phyloP scores from a whole-genome alignment of 768 basidiomycete species.

The Russula compacta region DNA sequence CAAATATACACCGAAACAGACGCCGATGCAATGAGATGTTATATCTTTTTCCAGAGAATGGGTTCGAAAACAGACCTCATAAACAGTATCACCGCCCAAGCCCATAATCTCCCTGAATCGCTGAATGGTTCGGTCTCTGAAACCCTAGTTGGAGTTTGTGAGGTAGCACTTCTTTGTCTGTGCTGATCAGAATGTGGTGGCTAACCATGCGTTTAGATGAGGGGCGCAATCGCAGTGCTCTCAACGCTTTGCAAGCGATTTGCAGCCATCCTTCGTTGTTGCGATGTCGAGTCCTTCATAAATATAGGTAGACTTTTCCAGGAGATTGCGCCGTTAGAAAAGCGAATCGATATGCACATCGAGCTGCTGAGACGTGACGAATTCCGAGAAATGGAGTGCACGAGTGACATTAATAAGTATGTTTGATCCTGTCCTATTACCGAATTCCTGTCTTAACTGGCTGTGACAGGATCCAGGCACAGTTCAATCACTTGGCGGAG shows the following conservation, averaged over 20 bases:
- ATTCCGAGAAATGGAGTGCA: conserved; percentile 91
- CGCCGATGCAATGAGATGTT: conserved; percentile 78
- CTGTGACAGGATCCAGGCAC: conserved; percentile 66
- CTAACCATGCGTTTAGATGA: conserved; percentile 45
- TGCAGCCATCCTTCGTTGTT: conserved; percentile 69
- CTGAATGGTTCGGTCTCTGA: conserved; percentile 79
- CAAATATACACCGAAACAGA: conserved; percentile 86
- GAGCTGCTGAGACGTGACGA: conserved; percentile 78
- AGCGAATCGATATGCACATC: conserved; percentile 86
- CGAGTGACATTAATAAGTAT: conserved; percentile 80
- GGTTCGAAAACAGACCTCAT: conserved; percentile 83
- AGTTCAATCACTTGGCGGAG: conserved; percentile 88
- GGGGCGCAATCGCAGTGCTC: conserved; percentile 71
- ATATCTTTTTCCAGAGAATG: conserved; percentile 88
- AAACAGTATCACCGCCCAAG: conserved; percentile 70
- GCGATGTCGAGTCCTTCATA: conserved; percentile 80
- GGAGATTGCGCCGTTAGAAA: conserved; percentile 85
- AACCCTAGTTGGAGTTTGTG: conserved; percentile 86
- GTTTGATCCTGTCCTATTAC: conserved; percentile 23
- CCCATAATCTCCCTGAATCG: conserved; percentile 76
- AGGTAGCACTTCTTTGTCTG: conserved; percentile 38
- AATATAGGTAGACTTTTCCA: conserved; percentile 73
- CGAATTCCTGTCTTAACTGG: background rate
- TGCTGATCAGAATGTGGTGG: background rate
- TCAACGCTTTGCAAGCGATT: conserved; percentile 86